A percentile compares a stretch with the other conserved stretches of the same genome.
These are phyloP conservation scores for Pythium vanterpoolii DNA, from an alignment of 352 stramenopile genomes.

Conservation along the genomic window DNA sequence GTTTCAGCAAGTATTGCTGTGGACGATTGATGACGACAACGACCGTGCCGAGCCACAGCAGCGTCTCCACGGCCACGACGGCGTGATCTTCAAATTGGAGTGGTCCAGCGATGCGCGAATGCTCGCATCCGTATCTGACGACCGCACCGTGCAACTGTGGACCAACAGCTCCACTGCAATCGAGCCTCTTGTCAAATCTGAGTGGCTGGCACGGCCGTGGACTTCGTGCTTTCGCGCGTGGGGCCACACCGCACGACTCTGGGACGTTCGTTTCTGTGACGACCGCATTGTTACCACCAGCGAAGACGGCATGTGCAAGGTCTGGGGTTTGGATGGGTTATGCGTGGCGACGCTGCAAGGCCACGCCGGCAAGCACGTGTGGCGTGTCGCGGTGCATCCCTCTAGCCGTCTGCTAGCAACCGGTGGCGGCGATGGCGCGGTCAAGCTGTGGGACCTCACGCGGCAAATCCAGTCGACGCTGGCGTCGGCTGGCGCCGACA, in stretches of 20 bases:
- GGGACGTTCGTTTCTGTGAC: slow-evolving; percentile 77
- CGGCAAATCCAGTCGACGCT: slow-evolving; percentile 52
- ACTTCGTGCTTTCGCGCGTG: slow-evolving; percentile 64
- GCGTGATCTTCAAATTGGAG: slow-evolving; percentile 80
- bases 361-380: slow-evolving; percentile 74
- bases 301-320: slow-evolving; percentile 73
- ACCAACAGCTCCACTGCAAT: slow-evolving; percentile 28
- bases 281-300: slow-evolving; percentile 54
- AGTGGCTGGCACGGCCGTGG: slow-evolving; percentile 26
- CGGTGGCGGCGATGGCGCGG: slow-evolving; percentile 69
- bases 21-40: slow-evolving; percentile 36
- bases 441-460: slow-evolving; percentile 75
- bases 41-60: slow-evolving; percentile 33
- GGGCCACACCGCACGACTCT: slow-evolving; percentile 81
- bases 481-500: slow-evolving; percentile 8
- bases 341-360: slow-evolving; percentile 75
- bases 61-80: slow-evolving; percentile 76
- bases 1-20: slow-evolving; percentile 85
- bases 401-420: slow-evolving; percentile 45
- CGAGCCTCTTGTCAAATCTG: slow-evolving; percentile 10
- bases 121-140: slow-evolving; percentile 83
- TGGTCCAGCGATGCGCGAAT: slow-evolving; percentile 67
- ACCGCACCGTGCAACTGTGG: slow-evolving; percentile 84
- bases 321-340: slow-evolving; percentile 57
- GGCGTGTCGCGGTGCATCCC: slow-evolving; percentile 68